These are phyloP conservation scores for Pyronema omphalodes DNA, from an alignment of 495 filamentous ascomycete species.

Conservation along the genomic window DNA sequence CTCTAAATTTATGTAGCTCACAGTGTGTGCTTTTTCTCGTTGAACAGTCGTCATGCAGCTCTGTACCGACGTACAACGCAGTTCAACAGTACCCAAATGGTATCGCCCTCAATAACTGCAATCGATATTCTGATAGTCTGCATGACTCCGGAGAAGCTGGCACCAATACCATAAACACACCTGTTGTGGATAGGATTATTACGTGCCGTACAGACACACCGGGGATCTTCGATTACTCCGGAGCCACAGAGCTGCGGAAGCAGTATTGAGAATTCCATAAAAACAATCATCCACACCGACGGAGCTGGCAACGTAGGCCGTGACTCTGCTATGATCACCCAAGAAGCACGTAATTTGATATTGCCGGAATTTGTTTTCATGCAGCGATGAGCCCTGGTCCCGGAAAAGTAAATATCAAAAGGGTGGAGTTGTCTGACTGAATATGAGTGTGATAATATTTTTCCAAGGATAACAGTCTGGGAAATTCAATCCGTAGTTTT, in stretches of 20 bases:
- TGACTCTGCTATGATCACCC: neutral
- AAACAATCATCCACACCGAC: neutral
- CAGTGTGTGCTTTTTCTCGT: neutral
- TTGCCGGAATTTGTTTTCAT: neutral
- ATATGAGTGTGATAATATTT: neutral
- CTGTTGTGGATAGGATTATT: neutral
- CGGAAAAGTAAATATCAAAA: neutral
- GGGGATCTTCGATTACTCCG: no score
- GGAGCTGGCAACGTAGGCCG: neutral
- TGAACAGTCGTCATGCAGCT: neutral
- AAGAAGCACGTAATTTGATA: neutral
- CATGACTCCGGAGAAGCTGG: neutral
- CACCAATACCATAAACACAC: neutral
- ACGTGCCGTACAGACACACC: neutral
- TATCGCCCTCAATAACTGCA: no score
- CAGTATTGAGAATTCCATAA: neutral
- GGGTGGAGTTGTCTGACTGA: neutral
- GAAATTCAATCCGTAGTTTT: neutral
- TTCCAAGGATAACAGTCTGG: neutral
- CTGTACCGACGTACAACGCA: neutral
- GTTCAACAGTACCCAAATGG: neutral
- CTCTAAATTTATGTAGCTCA: neutral
- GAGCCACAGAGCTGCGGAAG: no score
- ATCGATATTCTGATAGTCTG: neutral
- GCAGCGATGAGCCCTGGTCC: neutral